Base-by-base conservation (phyloP, 305 asterid genomes). In the Fraxinus baroniana region DNA sequence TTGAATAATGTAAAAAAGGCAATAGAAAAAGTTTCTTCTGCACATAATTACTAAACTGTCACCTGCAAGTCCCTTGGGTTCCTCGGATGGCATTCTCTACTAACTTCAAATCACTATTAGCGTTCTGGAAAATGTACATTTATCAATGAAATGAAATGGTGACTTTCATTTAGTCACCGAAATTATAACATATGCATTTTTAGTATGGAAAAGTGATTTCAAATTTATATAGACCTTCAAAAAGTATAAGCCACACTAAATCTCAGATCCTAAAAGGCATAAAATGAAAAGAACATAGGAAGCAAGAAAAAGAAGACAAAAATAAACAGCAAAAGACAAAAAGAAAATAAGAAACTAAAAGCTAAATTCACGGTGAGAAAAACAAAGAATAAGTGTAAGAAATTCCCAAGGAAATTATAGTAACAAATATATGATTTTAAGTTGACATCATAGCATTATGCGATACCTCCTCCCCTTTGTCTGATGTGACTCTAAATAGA, bases 391-490 rank as follows among this genome's bases (percentile, higher is more conserved):
- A 68, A 28, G 37, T 28, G 8, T 28, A 26, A 68, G 36, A 68
- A 66, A 68, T 68, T 26, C 36, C 7, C 37, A 68, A 28, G 74
- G 37, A 68, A 68, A 68, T 26, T 5, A 30, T 68, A 24, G 74
- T 12, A 68, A 68, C 37, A 24, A 82, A 70, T 26, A 62, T 80
- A 44, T 74, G n/a, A 52, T 68, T 79, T 35, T 17, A 44, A 71
- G 71, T 82, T 39, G 76, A 78, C 76, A 72, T 35, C 73, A 81
- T 80, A 81, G 85, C 80, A 86, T 79, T 83, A 80, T 73, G 75
- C 35, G 13, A 44, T 92, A 95, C 98, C 98, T 92, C 95, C 79
- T 94, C 97, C 86, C 97, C 97, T 77, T 81, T 82, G 78, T 92
- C 97, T 68, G 90, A 78, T 71, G 98, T 94, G 85, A 95, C 95